Evolutionary conservation across 1,284 basidiomycete species (phyloP), one percentile per base, ranked within the genome.

Genomic region (Thelephora terrestris): DNA sequence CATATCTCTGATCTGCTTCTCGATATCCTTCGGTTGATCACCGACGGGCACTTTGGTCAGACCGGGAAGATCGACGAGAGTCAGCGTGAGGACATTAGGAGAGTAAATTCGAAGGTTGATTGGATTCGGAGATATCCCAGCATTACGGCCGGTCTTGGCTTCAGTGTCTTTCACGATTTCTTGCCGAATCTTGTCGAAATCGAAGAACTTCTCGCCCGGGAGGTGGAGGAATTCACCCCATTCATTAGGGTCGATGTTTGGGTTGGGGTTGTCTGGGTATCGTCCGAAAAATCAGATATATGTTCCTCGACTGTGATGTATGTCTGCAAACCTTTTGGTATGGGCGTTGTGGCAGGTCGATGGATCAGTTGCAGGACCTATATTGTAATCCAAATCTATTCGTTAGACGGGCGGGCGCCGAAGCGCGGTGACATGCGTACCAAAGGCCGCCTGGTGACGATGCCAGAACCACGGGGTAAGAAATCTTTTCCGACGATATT

Each of bases 201-300:
- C 95, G 65, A 85, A 86, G 71, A 98, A 96, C 70, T 98, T 98
- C 70, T 98, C 90, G 49, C 89, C 88, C 0, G 95, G 93, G 43
- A 96, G 76, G 64, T 96, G 92, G 40, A 98, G 71, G 74, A 99
- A 99, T 70, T 99, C 95, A 62, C 94, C 95, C 95, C 95, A 99
- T 69, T 98, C 95, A 59, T 96, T 82, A 51, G 81, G 73, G 65
- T 93, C 96, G 63, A 84, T 88, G 45, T 76, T 42, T 42, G 25
- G 39, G 39, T 42, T n/a, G 39, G 12, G 16, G 12, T 42, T 32
- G 14, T 32, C 29, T 32, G 12, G 29, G n/a, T 5, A 18, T 21
- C 20, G 21, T 23, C 39, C n/a, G n/a, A 25, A 23, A 42, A 21
- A 21, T 42, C 5, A 42, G 39, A 42, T 42, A 42, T 9, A 12